These are phyloP conservation scores for Peltaster fructicola DNA, from an alignment of 2,329 filamentous ascomycete species.

Conservation along the genomic window DNA sequence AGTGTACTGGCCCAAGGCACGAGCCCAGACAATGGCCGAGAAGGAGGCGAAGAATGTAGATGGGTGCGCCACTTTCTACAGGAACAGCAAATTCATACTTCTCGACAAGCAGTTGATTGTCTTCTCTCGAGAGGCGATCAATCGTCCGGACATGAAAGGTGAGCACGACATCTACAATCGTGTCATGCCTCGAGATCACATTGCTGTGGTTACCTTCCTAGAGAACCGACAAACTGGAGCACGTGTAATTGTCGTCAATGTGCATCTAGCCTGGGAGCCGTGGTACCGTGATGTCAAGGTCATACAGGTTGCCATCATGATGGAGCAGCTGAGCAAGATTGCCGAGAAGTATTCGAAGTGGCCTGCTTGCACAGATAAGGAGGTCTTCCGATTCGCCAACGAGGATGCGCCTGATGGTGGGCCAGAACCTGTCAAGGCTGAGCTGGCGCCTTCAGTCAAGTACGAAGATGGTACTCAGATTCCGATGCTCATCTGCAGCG, in stretches of 20 bases:
- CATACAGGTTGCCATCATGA: conserved; percentile 84
- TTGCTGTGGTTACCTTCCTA: conserved; percentile 79
- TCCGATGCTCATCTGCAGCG: conserved; percentile 77
- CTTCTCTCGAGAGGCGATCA: conserved; percentile 81
- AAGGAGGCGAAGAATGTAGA: conserved; percentile 81
- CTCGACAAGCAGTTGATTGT: conserved; percentile 91
- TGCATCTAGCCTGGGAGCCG: conserved; percentile 90
- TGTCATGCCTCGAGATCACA: conserved; percentile 96
- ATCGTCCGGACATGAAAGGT: conserved; percentile 89
- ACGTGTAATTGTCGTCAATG: conserved; percentile 80
- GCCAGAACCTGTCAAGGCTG: conserved; percentile 26
- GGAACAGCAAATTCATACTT: conserved; percentile 81
- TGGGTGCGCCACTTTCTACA: conserved; percentile 94
- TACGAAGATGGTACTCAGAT: conserved; percentile 78
- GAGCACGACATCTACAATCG: conserved; percentile 97
- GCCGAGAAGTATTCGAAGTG: conserved; percentile 70
- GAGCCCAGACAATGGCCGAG: conserved; percentile 81
- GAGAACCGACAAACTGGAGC: conserved; percentile 85
- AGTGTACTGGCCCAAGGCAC: conserved; percentile 77
- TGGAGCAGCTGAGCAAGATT: conserved; percentile 77
- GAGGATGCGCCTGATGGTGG: conserved; percentile 32
- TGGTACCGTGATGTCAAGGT: conserved; percentile 85
- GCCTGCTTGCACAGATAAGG: conserved; percentile 55
- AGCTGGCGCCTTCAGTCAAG: conserved; percentile 58
- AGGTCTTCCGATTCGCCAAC: conserved; percentile 28